phyloP scores from a whole-genome alignment of 305 asterid species.

The Rubia peregrina region DNA sequence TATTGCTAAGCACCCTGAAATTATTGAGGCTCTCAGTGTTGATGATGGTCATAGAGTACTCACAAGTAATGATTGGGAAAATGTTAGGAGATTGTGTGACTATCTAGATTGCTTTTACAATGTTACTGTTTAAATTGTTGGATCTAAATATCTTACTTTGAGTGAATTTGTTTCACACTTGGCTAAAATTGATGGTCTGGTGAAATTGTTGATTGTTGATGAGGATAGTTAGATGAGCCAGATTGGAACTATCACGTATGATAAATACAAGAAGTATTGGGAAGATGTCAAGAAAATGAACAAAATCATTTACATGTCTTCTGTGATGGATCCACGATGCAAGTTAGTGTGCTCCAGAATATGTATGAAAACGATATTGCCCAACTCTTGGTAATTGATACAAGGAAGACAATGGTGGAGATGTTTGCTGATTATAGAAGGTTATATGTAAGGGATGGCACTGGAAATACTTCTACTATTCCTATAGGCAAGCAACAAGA shows the following conservation, averaged over 20 bases:
- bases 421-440: constrained; percentile 1
- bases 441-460: not conserved
- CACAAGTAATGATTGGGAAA: not conserved
- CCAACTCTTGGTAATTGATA: not conserved
- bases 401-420: not conserved
- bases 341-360: not conserved
- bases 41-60: not conserved
- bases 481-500: no score
- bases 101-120: not conserved
- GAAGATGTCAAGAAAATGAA: not conserved
- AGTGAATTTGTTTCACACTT: not conserved
- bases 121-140: not conserved
- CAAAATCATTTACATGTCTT: not conserved
- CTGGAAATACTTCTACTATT: not conserved
- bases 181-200: not conserved
- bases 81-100: not conserved
- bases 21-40: not conserved
- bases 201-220: not conserved
- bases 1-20: not conserved
- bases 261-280: not conserved
- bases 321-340: not conserved
- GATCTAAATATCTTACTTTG: not conserved
- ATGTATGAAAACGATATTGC: not conserved
- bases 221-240: not conserved
- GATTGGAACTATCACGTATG: not conserved